phyloP scores from a whole-genome alignment of 2,329 filamentous ascomycete genomes.

The Sporothrix pseudoabietina region DNA sequence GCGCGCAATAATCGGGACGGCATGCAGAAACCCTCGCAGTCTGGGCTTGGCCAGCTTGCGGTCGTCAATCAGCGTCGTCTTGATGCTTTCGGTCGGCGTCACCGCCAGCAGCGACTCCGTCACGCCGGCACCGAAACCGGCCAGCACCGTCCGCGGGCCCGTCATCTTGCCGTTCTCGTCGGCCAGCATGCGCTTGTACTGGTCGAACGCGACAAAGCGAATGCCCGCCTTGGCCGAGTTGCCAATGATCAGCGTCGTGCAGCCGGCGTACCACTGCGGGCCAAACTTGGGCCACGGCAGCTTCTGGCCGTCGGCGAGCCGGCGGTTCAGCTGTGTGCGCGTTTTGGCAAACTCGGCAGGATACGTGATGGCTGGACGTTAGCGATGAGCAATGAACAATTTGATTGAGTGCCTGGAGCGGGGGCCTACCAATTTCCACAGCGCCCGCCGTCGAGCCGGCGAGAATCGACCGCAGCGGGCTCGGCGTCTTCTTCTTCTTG shows the following conservation, averaged over 20 bases:
- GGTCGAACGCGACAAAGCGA: constrained; percentile 93
- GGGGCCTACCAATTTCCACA: constrained; percentile 76
- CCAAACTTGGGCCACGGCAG: constrained; percentile 95
- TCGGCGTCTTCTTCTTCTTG: constrained; percentile 60
- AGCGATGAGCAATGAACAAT: constrained; percentile 34
- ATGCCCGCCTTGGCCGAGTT: constrained; percentile 97
- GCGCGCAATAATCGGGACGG: constrained; percentile 79
- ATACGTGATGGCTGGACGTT: constrained; percentile 73
- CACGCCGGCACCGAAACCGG: constrained; percentile 90
- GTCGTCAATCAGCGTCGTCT: constrained; percentile 97
- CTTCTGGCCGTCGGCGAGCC: constrained; percentile 78
- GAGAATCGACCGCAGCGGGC: constrained; percentile 82
- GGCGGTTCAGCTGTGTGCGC: constrained; percentile 85
- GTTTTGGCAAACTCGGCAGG: constrained; percentile 98
- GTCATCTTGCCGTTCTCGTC: constrained; percentile 86
- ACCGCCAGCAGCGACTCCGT: constrained; percentile 93
- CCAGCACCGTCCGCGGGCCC: constrained; percentile 86
- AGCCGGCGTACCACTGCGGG: constrained; percentile 94
- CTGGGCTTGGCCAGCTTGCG: constrained; percentile 82
- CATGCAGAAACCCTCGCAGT: constrained; percentile 89
- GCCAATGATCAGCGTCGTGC: constrained; percentile 93
- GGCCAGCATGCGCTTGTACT: constrained; percentile 81
- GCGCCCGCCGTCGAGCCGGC: constrained; percentile 93
- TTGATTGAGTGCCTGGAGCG: neutral
- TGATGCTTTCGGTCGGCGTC: constrained; percentile 96